These are phyloP conservation scores for Rehmannia glutinosa DNA, from an alignment of 257 asterid species.

Conservation along the genomic window DNA sequence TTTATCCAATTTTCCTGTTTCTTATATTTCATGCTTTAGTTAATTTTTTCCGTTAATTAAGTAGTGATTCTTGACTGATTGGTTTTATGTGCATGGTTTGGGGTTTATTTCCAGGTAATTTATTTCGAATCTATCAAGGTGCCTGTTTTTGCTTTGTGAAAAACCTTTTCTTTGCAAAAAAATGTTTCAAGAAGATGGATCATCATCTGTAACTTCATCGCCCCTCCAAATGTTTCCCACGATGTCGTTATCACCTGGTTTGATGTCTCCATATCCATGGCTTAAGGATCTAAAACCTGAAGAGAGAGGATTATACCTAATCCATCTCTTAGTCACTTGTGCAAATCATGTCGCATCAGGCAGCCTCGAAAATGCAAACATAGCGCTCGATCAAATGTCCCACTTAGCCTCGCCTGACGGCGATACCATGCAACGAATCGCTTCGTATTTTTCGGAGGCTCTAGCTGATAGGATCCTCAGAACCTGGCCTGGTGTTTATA, in stretches of 20 bases:
- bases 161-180: constrained; percentile 16
- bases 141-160: neutral
- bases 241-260: constrained; percentile 49
- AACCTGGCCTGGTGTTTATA: constrained; percentile 78
- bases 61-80: neutral
- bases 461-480: constrained; percentile 77
- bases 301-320: constrained; percentile 79
- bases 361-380: constrained; percentile 74
- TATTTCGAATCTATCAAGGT: neutral
- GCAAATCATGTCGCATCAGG: constrained; percentile 81
- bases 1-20: neutral
- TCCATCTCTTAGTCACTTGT: constrained; percentile 77
- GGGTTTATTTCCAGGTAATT: neutral
- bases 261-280: constrained; percentile 70
- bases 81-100: neutral
- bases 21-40: neutral
- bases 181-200: constrained; percentile 93
- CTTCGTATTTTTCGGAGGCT: constrained; percentile 80
- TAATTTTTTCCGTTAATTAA: neutral
- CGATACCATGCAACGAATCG: constrained; percentile 92
- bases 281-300: constrained; percentile 84
- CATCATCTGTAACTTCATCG: constrained; percentile 76
- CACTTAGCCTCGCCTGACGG: constrained; percentile 83
- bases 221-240: constrained; percentile 59
- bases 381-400: constrained; percentile 85